phyloP scores from a whole-genome alignment of 305 asterid genomes.

The Rubia tinctorum region DNA sequence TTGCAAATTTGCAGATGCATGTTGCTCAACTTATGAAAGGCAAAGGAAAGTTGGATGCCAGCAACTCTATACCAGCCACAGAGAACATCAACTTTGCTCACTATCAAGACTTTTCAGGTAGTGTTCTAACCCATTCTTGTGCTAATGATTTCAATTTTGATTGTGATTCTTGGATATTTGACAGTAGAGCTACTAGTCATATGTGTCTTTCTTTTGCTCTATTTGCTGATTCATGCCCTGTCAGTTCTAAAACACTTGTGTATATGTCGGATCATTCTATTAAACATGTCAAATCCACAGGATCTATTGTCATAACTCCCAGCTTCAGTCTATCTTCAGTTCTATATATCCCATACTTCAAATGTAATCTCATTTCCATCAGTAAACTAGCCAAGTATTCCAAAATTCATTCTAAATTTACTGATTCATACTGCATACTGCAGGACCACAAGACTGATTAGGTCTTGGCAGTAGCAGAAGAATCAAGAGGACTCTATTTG shows the following conservation, averaged over 20 bases:
- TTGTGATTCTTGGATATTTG: background rate
- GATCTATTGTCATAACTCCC: background rate
- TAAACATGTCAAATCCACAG: background rate
- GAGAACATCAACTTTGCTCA: background rate
- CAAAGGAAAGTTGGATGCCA: background rate
- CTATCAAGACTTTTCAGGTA: background rate
- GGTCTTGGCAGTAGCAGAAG: background rate
- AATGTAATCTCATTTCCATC: background rate
- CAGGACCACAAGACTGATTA: background rate
- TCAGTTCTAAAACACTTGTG: background rate
- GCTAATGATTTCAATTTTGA: background rate
- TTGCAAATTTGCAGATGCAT: background rate
- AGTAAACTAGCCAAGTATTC: background rate
- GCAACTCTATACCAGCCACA: background rate
- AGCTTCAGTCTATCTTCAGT: background rate
- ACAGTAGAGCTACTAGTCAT: background rate
- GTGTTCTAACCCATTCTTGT: background rate
- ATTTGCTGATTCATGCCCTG: background rate
- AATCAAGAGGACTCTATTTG: background rate
- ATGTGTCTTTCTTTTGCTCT: background rate
- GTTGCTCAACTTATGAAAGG: background rate
- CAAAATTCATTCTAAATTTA: too few relatives aligned
- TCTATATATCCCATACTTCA: background rate
- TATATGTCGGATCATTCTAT: background rate
- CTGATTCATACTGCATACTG: background rate